Base-by-base conservation (phyloP, 2,329 filamentous ascomycete genomes). In the Stachybotrys chlorohalonatus region DNA sequence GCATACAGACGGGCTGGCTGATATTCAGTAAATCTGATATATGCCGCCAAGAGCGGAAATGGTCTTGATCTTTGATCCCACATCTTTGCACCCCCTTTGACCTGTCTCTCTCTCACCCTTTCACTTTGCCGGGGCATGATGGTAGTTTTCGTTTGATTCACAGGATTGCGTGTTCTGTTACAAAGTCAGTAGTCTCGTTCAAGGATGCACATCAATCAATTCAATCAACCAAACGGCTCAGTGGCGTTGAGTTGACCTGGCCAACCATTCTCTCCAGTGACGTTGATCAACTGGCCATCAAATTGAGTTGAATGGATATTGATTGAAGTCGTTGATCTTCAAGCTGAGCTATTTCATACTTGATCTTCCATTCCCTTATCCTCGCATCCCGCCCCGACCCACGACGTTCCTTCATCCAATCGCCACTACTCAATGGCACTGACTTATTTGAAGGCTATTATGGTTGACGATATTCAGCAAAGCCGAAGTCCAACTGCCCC, bases 231-330 rank as follows among this genome's bases (percentile, higher is more conserved):
- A 17, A 17, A 52, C 11, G 45, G 36, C 51, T 31, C 51, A 47
- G 39, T 47, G 51, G 51, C 51, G 51, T 52, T 52, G 51, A 52
- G 51, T 52, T 52, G 51, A 52, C 51, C 36, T 52, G 42, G 32
- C 32, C 36, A 45, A 52, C 51, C 47, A 48, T 48, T 48, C 47
- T 48, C 47, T 48, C 47, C 47, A 48, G 47, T 48, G 47, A 16
- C 47, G 36, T 52, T 52, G 51, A 52, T 52, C 51, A 52, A 52
- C 30, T 52, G 51, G 17, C 11, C 36, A 16, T 45, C 32, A 30
- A 42, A 45, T 45, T 52, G 51, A 52, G 51, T 52, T 47, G 51
- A 47, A 39, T 52, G n/a, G 16, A 47, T 32, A 47, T 32, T 30
- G 30, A 32, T 47, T 52, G 51, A 52, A 48, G 47, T 48, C 51